Evolutionary conservation across 2,329 filamentous ascomycete species (phyloP).

Genomic region (Microdochium paspali): DNA sequence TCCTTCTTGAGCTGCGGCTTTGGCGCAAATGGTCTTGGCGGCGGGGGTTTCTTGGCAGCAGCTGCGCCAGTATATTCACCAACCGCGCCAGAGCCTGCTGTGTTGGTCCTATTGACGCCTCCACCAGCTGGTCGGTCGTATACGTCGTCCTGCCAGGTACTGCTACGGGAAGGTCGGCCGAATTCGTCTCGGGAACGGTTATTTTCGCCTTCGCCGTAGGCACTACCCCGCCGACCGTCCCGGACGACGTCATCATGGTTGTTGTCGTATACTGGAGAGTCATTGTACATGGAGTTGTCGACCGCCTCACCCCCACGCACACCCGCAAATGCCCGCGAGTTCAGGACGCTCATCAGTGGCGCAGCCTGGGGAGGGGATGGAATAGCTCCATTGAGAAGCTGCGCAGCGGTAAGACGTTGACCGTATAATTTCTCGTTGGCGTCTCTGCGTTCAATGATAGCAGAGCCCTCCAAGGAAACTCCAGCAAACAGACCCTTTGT

Average conservation of each 20-base stretch:
- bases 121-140: conserved; percentile 51
- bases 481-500: conserved; percentile 96
- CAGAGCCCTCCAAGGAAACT: conserved; percentile 86
- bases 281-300: conserved; percentile 78
- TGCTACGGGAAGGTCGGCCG: conserved; percentile 50
- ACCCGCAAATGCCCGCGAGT: conserved; percentile 75
- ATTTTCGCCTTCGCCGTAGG: conserved; percentile 55
- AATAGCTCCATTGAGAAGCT: conserved; percentile 72
- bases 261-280: conserved; percentile 82
- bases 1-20: conserved; percentile 73
- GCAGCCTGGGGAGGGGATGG: conserved; percentile 72
- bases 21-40: conserved; percentile 48
- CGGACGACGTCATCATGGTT: conserved; percentile 74
- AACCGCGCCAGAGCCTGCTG: conserved; percentile 30
- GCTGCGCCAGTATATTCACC: conserved; percentile 20
- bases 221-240: conserved; percentile 65
- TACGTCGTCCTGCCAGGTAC: conserved; percentile 67
- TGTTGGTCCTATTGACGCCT: conserved; percentile 39
- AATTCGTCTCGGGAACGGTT: conserved; percentile 34
- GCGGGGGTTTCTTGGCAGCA: conserved; percentile 5
- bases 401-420: conserved; percentile 66
- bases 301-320: conserved; percentile 29
- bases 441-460: conserved; percentile 88
- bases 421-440: conserved; percentile 96
- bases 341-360: conserved; percentile 75